Evolutionary conservation across 331 rosid genomes (phyloP).

Genomic region (Prunus yedoensis): DNA sequence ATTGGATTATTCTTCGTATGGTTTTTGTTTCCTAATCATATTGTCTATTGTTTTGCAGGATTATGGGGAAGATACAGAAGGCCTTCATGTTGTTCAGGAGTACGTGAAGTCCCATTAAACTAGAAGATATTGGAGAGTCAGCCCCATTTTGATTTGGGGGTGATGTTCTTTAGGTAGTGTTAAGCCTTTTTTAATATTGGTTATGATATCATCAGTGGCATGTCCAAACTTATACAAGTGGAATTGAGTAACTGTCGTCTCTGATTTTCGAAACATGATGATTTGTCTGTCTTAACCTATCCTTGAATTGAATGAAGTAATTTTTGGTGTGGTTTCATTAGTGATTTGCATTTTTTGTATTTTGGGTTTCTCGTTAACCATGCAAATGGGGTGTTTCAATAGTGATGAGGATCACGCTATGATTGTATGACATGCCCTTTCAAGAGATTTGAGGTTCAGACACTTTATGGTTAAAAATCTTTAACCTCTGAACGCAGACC

Average conservation of each 20-base stretch:
- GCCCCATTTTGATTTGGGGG: not conserved
- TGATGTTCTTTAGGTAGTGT: conserved; percentile 23
- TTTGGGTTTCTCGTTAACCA: no score
- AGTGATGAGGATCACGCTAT: no score
- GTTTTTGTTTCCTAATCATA: not conserved
- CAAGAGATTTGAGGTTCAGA: no score
- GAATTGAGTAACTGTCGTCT: not conserved
- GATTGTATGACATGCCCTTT: no score
- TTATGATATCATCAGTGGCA: not conserved
- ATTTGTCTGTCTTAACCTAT: not conserved
- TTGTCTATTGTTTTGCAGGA: conserved; percentile 39
- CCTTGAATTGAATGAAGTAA: not conserved
- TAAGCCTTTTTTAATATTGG: not conserved
- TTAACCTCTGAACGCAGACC: no score
- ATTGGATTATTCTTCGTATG: not conserved
- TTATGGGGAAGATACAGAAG: conserved; percentile 75
- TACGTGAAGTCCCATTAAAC: conserved; percentile 62
- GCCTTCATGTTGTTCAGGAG: conserved; percentile 69
- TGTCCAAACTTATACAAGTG: not conserved
- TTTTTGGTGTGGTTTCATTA: not conserved
- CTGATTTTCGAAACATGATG: not conserved
- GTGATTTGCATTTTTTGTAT: not conserved
- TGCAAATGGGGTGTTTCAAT: no score
- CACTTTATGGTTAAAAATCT: no score
- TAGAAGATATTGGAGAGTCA: not conserved